These are phyloP conservation scores for Candida orba DNA, from an alignment of 805 yeast species.

Conservation along the genomic window DNA sequence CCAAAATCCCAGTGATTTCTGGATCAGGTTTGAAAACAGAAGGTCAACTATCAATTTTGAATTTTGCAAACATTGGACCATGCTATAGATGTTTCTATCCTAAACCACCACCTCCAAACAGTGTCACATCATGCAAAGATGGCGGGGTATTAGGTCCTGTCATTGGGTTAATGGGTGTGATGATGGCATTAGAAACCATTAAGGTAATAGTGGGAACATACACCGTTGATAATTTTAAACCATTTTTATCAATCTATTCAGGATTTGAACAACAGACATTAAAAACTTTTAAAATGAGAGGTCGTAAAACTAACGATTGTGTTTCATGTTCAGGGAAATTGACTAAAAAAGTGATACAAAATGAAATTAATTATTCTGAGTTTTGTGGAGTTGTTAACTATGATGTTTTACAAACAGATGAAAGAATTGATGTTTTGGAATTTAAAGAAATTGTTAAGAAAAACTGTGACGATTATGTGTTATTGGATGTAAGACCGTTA, in stretches of 20 bases:
- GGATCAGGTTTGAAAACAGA: slow-evolving; percentile 91
- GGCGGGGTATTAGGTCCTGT: slow-evolving; percentile 95
- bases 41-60: slow-evolving; percentile 79
- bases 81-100: slow-evolving; percentile 95
- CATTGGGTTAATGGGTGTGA: slow-evolving; percentile 84
- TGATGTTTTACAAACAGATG: slow-evolving; percentile 35
- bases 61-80: slow-evolving; percentile 65
- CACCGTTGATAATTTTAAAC: slow-evolving; percentile 44
- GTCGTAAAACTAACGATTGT: slow-evolving; percentile 47
- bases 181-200: slow-evolving; percentile 85
- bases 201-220: slow-evolving; percentile 61
- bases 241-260: slow-evolving; percentile 61
- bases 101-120: slow-evolving; percentile 76
- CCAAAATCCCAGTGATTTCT: slow-evolving; percentile 69
- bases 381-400: slow-evolving; percentile 66
- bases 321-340: slow-evolving; percentile 51
- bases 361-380: slow-evolving; percentile 51
- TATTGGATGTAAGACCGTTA: slow-evolving; percentile 75
- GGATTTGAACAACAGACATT: slow-evolving; percentile 62
- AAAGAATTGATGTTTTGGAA: slow-evolving; percentile 42
- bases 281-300: slow-evolving; percentile 75
- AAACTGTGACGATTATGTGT: slow-evolving; percentile 17
- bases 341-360: slow-evolving; percentile 37
- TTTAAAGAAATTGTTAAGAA: slow-evolving; percentile 14
- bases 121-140: slow-evolving; percentile 81